phyloP scores from a whole-genome alignment of 2,329 filamentous ascomycete genomes.

The Botrytis galanthina region DNA sequence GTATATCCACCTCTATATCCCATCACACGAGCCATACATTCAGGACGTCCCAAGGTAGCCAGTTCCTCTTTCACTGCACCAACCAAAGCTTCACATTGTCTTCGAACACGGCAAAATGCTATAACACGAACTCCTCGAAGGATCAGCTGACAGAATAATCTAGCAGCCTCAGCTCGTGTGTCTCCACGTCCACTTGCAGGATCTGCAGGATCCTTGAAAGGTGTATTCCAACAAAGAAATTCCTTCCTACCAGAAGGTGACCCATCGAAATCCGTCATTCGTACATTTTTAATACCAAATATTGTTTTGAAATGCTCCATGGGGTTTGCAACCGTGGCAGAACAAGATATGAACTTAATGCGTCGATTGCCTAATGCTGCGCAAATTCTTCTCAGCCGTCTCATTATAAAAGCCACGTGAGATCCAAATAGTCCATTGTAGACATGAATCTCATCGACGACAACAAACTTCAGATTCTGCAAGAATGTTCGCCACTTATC shows the following conservation, averaged over 20 bases:
- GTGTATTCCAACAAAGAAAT: constrained; percentile 97
- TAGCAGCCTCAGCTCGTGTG: constrained; percentile 79
- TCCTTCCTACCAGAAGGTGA: constrained; percentile 91
- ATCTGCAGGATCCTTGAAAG: constrained; percentile 85
- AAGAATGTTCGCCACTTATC: constrained; percentile 84
- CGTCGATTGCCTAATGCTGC: constrained; percentile 82
- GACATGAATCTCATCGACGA: constrained; percentile 89
- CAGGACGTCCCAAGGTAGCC: constrained; percentile 65
- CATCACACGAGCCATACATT: constrained; percentile 81
- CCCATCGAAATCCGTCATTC: constrained; percentile 84
- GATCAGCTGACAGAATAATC: constrained; percentile 86
- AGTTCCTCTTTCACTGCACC: constrained; percentile 78
- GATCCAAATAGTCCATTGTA: constrained; percentile 95
- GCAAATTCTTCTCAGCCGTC: constrained; percentile 81
- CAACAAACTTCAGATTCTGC: constrained; percentile 86
- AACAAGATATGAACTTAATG: constrained; percentile 92
- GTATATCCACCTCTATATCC: constrained; percentile 95
- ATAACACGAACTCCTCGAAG: constrained; percentile 87
- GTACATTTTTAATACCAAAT: constrained; percentile 83
- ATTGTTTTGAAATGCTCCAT: constrained; percentile 88
- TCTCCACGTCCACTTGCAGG: constrained; percentile 83
- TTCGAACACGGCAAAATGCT: constrained; percentile 84
- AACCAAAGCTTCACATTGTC: constrained; percentile 82
- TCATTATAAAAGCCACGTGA: constrained; percentile 93
- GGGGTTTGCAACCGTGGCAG: constrained; percentile 92